These are phyloP conservation scores for Paramecium pentaurelia DNA, from an alignment of 73 alveolate genomes.

Conservation along the genomic window DNA sequence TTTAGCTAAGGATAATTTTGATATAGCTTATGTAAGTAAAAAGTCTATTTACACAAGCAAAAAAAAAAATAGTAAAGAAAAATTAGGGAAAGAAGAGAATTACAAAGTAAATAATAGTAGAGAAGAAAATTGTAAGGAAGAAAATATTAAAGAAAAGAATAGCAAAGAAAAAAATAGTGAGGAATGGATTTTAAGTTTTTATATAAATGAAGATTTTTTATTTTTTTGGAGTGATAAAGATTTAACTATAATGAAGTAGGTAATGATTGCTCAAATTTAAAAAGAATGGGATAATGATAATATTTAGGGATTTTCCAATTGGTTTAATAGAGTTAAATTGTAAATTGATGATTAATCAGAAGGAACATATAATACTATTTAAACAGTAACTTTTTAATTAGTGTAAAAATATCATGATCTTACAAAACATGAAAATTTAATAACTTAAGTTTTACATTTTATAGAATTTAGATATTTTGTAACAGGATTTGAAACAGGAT, in stretches of 20 bases:
- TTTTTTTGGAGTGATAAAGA: neutral
- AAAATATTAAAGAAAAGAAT: neutral
- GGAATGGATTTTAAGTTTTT: neutral
- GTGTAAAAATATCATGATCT: neutral
- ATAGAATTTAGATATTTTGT: neutral
- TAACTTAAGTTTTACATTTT: neutral
- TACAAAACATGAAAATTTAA: neutral
- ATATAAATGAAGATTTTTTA: neutral
- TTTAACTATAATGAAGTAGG: neutral
- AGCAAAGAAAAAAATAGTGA: neutral
- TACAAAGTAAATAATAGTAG: neutral
- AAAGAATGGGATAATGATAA: neutral
- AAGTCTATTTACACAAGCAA: neutral
- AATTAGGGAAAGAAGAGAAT: neutral
- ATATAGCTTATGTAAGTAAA: neutral
- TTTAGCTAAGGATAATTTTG: conserved; percentile 10
- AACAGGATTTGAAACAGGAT: neutral
- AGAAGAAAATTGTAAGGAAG: neutral
- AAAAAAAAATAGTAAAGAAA: neutral
- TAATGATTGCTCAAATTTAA: neutral
- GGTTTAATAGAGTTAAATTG: neutral
- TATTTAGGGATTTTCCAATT: neutral
- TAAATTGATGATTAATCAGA: neutral
- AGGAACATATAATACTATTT: neutral
- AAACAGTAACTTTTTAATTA: neutral